Conservation (phyloP, 371 early-diverging fungal genomes). For the Circinella minor region DNA sequence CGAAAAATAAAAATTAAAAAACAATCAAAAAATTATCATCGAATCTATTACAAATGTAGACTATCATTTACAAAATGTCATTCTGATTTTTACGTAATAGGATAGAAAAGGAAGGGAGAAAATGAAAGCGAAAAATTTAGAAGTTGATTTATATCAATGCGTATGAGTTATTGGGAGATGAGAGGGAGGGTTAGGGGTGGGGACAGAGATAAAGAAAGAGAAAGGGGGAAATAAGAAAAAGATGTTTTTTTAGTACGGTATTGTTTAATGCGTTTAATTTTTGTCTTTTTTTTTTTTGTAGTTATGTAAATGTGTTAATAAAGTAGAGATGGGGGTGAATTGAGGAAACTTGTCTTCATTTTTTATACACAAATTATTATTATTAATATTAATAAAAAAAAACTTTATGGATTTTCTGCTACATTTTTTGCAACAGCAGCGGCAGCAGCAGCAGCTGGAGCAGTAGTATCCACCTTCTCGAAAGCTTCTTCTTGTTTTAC, state of each 20-base stretch:
- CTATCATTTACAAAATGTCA: constrained; percentile 2
- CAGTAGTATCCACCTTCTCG: too few relatives aligned
- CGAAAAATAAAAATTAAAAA: background rate
- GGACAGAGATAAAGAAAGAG: background rate
- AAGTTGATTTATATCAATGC: too few relatives aligned
- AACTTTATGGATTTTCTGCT: background rate
- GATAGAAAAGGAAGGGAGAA: constrained; percentile 10
- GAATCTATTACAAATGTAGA: background rate
- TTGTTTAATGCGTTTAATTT: background rate
- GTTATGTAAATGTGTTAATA: background rate
- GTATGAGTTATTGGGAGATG: too few relatives aligned
- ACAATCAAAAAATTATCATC: constrained; percentile 23
- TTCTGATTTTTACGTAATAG: background rate
- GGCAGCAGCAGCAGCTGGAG: background rate
- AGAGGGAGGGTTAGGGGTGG: too few relatives aligned
- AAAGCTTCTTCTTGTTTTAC: background rate
- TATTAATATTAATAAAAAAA: too few relatives aligned
- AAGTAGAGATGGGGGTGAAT: background rate
- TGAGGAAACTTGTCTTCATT: background rate
- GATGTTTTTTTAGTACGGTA: background rate
- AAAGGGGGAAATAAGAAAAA: background rate
- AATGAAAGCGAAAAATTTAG: background rate
- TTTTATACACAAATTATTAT: background rate
- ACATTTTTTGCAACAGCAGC: background rate
- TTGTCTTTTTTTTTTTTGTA: background rate